A percentile compares a stretch with the other conserved stretches of the same genome.
phyloP scores from a whole-genome alignment of 2,329 filamentous ascomycete species.

The Peltaster fructicola region DNA sequence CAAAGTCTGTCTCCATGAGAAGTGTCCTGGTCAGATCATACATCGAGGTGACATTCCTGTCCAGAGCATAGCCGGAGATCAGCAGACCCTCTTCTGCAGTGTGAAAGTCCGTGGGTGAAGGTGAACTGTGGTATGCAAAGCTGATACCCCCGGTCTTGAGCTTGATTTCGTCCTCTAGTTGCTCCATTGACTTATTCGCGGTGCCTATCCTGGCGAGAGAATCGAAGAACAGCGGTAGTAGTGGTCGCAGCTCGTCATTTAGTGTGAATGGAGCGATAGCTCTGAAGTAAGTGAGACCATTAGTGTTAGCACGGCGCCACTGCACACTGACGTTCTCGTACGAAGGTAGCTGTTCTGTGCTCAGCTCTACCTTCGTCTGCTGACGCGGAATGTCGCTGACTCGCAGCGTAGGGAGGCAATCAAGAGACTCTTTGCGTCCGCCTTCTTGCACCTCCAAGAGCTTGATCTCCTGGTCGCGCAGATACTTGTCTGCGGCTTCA shows the following conservation, averaged over 20 bases:
- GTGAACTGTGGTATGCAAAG: slow-evolving; percentile 65
- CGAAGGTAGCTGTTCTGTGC: slow-evolving; percentile 34
- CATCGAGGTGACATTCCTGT: slow-evolving; percentile 82
- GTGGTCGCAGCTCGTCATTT: slow-evolving; percentile 64
- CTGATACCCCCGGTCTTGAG: slow-evolving; percentile 85
- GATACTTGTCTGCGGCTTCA: slow-evolving; percentile 49
- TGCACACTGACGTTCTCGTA: slow-evolving; percentile 54
- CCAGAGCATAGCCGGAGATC: slow-evolving; percentile 72
- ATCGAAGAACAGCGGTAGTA: slow-evolving; percentile 82
- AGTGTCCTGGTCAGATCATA: slow-evolving; percentile 67
- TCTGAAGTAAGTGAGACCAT: slow-evolving; percentile 90
- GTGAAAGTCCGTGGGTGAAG: slow-evolving; percentile 55
- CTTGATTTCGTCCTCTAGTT: slow-evolving; percentile 90
- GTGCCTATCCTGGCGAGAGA: slow-evolving; percentile 88
- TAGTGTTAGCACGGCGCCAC: slow-evolving; percentile 85
- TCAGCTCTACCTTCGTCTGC: slow-evolving; percentile 55
- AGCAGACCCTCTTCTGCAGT: slow-evolving; percentile 64
- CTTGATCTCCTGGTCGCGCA: slow-evolving; percentile 63
- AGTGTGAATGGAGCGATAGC: slow-evolving; percentile 68
- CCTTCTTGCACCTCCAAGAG: slow-evolving; percentile 48
- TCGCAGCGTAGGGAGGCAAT: slow-evolving; percentile 72
- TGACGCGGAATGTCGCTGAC: slow-evolving; percentile 75
- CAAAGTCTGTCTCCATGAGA: slow-evolving; percentile 77
- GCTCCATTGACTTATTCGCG: slow-evolving; percentile 72
- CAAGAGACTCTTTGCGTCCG: slow-evolving; percentile 67